Evolutionary conservation across 768 basidiomycete species (phyloP).

Genomic region (Xerocomus spinulosus): DNA sequence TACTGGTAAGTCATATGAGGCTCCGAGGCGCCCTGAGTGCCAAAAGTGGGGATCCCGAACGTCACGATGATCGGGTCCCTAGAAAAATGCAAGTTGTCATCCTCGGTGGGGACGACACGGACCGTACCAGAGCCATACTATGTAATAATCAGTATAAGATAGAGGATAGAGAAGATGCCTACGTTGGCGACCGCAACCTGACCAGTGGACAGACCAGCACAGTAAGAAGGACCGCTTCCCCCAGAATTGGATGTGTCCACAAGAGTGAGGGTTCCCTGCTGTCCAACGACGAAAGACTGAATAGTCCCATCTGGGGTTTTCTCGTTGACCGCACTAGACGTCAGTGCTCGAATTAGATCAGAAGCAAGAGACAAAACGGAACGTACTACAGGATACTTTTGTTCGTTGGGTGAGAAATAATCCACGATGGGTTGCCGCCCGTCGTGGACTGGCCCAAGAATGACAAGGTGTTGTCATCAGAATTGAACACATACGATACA

Average conservation of each 20-base stretch:
- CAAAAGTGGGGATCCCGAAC: slow-evolving; percentile 44
- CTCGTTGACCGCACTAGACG: slow-evolving; percentile 56
- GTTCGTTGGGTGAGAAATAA: slow-evolving; percentile 52
- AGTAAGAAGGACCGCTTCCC: slow-evolving; percentile 51
- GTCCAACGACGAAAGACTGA: slow-evolving; percentile 52
- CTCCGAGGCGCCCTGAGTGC: slow-evolving; percentile 39
- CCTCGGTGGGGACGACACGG: slow-evolving; percentile 45
- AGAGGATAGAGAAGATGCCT: slow-evolving; percentile 10
- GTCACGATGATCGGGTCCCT: slow-evolving; percentile 39
- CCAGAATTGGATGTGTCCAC: slow-evolving; percentile 46
- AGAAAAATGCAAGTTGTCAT: slow-evolving; percentile 34
- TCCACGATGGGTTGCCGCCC: slow-evolving; percentile 55
- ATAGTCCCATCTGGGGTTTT: slow-evolving; percentile 36
- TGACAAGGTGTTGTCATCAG: slow-evolving; percentile 43
- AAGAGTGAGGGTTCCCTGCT: slow-evolving; percentile 41
- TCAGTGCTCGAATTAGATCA: background rate
- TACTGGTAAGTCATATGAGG: slow-evolving; percentile 65
- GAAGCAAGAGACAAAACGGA: background rate
- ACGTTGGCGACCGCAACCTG: slow-evolving; percentile 60
- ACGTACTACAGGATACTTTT: slow-evolving; percentile 58
- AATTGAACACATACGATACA: slow-evolving; percentile 59
- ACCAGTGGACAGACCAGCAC: slow-evolving; percentile 47
- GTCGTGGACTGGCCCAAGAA: slow-evolving; percentile 41
- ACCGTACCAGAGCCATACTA: slow-evolving; percentile 55
- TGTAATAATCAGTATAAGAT: background rate